A percentile compares a stretch with the other conserved stretches of the same genome.
These are phyloP conservation scores for Boletus eberwhitei DNA, from an alignment of 768 basidiomycete genomes.

Conservation along the genomic window DNA sequence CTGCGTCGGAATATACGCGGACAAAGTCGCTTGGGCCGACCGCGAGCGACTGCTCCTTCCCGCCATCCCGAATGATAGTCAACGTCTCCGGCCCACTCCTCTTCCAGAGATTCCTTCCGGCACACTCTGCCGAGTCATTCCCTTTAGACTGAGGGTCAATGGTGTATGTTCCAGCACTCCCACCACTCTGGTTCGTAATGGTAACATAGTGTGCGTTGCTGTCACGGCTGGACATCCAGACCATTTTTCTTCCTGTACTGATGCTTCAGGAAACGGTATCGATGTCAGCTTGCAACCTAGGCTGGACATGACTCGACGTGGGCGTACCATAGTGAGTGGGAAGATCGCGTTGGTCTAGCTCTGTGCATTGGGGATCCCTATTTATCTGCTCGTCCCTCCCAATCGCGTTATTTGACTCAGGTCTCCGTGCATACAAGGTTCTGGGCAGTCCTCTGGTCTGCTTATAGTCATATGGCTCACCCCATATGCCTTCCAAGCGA, in stretches of 20 bases:
- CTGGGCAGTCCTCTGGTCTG: background rate
- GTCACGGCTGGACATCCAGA: slow-evolving; percentile 17
- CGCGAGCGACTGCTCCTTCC: slow-evolving; percentile 8
- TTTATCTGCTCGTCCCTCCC: background rate
- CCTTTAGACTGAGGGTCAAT: background rate
- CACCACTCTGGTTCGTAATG: slow-evolving; percentile 8
- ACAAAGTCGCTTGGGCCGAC: slow-evolving; percentile 16
- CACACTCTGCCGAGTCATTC: background rate
- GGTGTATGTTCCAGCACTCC: background rate
- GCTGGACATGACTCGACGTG: background rate
- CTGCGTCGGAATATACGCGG: slow-evolving; percentile 8
- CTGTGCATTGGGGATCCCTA: background rate
- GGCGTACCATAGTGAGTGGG: background rate
- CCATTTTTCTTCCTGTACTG: slow-evolving; percentile 2
- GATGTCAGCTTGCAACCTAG: background rate
- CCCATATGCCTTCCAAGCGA: background rate
- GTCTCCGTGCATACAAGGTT: background rate
- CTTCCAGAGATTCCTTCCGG: slow-evolving; percentile 5
- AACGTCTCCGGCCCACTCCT: slow-evolving; percentile 8
- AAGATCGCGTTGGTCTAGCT: background rate
- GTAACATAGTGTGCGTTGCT: background rate
- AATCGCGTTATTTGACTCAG: background rate
- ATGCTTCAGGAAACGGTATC: background rate
- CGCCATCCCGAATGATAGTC: slow-evolving; percentile 2
- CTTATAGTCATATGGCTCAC: background rate